phyloP scores from a whole-genome alignment of 2,329 filamentous ascomycete species.

The Alternaria burnsii region DNA sequence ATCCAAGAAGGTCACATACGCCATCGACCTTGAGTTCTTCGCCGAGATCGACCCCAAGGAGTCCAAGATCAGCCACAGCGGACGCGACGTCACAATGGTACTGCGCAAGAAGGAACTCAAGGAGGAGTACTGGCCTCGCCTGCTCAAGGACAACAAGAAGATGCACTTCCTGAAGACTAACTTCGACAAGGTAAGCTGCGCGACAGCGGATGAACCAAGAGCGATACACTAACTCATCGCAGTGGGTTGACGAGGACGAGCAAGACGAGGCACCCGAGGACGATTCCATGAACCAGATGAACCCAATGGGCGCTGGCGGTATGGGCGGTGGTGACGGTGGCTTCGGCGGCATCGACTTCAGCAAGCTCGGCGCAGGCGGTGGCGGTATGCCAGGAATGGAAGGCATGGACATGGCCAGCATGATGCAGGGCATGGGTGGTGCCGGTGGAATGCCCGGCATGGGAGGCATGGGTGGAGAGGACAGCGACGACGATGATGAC shows the following conservation, averaged over 20 bases:
- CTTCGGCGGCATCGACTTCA: conserved; percentile 92
- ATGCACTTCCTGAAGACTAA: conserved; percentile 97
- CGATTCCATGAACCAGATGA: conserved; percentile 61
- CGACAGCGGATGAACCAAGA: neutral
- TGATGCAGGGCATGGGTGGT: conserved; percentile 45
- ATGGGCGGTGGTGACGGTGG: conserved; percentile 66
- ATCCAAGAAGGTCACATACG: conserved; percentile 86
- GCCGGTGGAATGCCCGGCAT: conserved; percentile 36
- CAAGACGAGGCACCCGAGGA: conserved; percentile 91
- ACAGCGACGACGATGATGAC: conserved; percentile 65
- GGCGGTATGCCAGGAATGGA: conserved; percentile 53
- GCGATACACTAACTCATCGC: conserved; percentile 31
- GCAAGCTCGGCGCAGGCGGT: conserved; percentile 73
- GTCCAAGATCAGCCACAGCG: conserved; percentile 87
- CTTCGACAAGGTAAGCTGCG: conserved; percentile 84
- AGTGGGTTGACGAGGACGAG: conserved; percentile 98
- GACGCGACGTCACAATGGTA: conserved; percentile 87
- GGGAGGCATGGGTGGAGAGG: conserved; percentile 42
- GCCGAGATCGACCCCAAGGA: conserved; percentile 86
- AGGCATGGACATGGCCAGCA: conserved; percentile 43
- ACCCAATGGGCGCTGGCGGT: conserved; percentile 59
- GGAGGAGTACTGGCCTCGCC: conserved; percentile 92
- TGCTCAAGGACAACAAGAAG: conserved; percentile 90
- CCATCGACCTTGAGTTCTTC: conserved; percentile 86
- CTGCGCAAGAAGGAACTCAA: conserved; percentile 97